Conservation (phyloP, 768 basidiomycete genomes). For the Tephrocybe sp. region DNA sequence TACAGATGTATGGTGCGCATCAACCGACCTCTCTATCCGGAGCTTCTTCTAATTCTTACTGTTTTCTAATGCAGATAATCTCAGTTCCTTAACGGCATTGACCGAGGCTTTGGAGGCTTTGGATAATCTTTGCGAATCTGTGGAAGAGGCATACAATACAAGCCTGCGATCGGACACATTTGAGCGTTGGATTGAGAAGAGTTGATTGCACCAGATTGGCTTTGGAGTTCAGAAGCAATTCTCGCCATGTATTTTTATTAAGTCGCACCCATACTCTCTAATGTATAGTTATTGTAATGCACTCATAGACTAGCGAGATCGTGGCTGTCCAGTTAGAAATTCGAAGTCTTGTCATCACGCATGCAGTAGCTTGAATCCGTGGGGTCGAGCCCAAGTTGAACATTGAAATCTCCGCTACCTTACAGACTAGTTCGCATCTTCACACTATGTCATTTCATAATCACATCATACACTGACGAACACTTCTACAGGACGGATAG, state of each 20-base stretch:
- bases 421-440: too few species aligned
- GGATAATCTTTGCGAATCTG: constrained; percentile 68
- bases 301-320: neutral
- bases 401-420: too few species aligned
- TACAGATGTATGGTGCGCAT: constrained; percentile 96
- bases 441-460: too few species aligned
- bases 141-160: constrained; percentile 64
- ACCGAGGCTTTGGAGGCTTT: constrained; percentile 74
- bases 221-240: neutral
- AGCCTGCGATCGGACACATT: constrained; percentile 54
- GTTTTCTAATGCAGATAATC: constrained; percentile 54
- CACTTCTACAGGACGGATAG: too few species aligned
- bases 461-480: too few species aligned
- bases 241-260: constrained; percentile 11
- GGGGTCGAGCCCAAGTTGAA: too few species aligned
- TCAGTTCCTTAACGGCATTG: constrained; percentile 84
- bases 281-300: constrained; percentile 8
- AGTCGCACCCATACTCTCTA: constrained; percentile 4
- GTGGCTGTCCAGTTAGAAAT: neutral
- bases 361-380: too few species aligned
- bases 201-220: constrained; percentile 28
- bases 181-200: constrained; percentile 71
- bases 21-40: neutral
- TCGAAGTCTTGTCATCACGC: too few species aligned
- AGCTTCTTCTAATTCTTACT: neutral